Base-by-base conservation (phyloP, 345 rosid genomes). In the Conringia planisiliqua region DNA sequence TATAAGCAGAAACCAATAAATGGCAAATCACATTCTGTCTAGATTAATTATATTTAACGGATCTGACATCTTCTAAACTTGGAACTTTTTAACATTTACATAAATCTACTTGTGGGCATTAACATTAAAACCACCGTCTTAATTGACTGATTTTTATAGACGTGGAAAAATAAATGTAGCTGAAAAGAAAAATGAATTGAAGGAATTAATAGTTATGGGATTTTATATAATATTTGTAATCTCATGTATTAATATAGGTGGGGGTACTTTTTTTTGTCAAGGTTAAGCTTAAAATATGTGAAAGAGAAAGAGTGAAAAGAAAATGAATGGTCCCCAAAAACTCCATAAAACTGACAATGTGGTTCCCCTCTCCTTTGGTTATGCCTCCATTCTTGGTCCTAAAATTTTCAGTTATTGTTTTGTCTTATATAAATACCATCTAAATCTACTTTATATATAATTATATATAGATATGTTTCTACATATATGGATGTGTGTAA, bases 381-480 rank as follows among this genome's bases (percentile, higher is more conserved):
- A 71, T 71, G 77, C 80, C 72, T 71, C 68, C 68, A 47, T 71
- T 66, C 73, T 76, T 66, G 72, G 77, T 72, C 77, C 77, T 71
- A 66, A 71, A 69, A 78, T 71, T 57, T 55, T 50, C 72, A 66
- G 81, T 78, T 71, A 59, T 65, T 65, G 68, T 39, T 57, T 65
- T 71, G 69, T 72, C 77, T 48, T 78, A 32, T 18, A 47, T 18
- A 42, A 20, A 47, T 29, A 63, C 61, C 47, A 30, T 75, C 48
- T 48, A 76, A 50, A 27, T 36, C 38, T 35, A 57, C 24, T 58
- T 26, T 55, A 55, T 7, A 33, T 7, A 33, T n/a, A n/a, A n/a
- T n/a, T n/a, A 22, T 22, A 22, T 22, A 22, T 22, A 22, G 0
- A 35, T 2, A 35, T 35, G 3, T 39, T 0, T 30, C 17, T 42